phyloP scores from a whole-genome alignment of 495 filamentous ascomycete species.

The Usnea hakonensis region DNA sequence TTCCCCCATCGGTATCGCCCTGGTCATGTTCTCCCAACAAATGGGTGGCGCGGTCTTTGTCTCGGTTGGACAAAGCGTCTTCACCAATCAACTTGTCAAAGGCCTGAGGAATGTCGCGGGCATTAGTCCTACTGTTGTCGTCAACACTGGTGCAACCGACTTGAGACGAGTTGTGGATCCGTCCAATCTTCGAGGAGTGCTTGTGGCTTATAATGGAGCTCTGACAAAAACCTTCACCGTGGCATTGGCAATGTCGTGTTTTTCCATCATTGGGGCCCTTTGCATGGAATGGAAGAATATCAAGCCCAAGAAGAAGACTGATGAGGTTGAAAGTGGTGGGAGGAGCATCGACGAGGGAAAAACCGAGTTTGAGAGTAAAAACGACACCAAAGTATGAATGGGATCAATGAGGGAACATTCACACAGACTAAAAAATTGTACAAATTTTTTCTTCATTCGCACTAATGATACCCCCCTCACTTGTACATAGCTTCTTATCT shows the following conservation, averaged over 20 bases:
- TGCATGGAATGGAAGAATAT: conserved; percentile 57
- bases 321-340: not conserved
- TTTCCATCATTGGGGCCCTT: conserved; percentile 42
- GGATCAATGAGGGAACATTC: not conserved
- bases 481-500: not conserved
- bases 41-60: conserved; percentile 61
- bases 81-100: conserved; percentile 50
- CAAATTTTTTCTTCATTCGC: not conserved
- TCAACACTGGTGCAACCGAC: conserved; percentile 53
- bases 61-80: conserved; percentile 54
- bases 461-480: not conserved
- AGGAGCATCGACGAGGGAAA: not conserved
- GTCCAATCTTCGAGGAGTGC: conserved; percentile 34
- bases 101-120: conserved; percentile 39
- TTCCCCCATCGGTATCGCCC: conserved; percentile 52
- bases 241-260: conserved; percentile 45
- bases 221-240: conserved; percentile 47
- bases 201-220: conserved; percentile 51
- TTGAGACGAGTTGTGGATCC: conserved; percentile 37
- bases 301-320: conserved; percentile 33
- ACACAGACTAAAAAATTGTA: not conserved
- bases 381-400: not conserved
- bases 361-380: not conserved
- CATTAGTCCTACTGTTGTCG: conserved; percentile 40
- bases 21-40: conserved; percentile 60